Conservation (phyloP, 2,329 filamentous ascomycete species). For the Colletotrichum nymphaeae region DNA sequence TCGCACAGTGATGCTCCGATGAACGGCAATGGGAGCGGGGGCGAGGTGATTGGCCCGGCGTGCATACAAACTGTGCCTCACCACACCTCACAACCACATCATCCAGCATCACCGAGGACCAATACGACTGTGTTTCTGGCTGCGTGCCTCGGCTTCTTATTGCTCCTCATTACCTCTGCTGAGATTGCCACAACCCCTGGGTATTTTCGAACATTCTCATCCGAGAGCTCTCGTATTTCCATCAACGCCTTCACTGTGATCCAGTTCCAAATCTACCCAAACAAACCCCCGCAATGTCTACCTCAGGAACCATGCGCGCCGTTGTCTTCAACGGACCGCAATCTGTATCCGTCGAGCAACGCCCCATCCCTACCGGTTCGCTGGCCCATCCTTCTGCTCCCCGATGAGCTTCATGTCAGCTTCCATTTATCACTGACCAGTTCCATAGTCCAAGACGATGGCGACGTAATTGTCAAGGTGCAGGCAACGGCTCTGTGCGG, state of each 20-base stretch:
- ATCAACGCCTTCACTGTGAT: not conserved
- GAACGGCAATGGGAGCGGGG: constrained; percentile 12
- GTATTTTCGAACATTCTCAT: not conserved
- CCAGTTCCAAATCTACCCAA: not conserved
- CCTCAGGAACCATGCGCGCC: constrained; percentile 77
- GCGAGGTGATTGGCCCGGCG: not conserved
- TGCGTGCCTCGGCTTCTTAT: not conserved
- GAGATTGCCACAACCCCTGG: not conserved
- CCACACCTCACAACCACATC: not conserved
- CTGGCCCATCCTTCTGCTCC: constrained; percentile 6
- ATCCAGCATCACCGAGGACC: not conserved
- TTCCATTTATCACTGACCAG: not conserved
- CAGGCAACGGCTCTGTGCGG: constrained; percentile 87
- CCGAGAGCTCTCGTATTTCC: not conserved
- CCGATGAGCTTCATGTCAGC: not conserved
- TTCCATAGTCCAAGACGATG: constrained; percentile 70
- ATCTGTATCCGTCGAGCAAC: constrained; percentile 81
- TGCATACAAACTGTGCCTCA: not conserved
- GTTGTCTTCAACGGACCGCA: constrained; percentile 87
- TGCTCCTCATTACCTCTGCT: not conserved
- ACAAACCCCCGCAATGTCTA: constrained; percentile 28
- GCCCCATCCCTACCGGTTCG: constrained; percentile 77
- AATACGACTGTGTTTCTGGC: not conserved
- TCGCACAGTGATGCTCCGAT: constrained; percentile 17
- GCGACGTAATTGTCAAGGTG: constrained; percentile 86